A percentile compares a stretch with the other conserved stretches of the same genome.
Conservation (phyloP, 331 rosid genomes). For the Malus hybrid region DNA sequence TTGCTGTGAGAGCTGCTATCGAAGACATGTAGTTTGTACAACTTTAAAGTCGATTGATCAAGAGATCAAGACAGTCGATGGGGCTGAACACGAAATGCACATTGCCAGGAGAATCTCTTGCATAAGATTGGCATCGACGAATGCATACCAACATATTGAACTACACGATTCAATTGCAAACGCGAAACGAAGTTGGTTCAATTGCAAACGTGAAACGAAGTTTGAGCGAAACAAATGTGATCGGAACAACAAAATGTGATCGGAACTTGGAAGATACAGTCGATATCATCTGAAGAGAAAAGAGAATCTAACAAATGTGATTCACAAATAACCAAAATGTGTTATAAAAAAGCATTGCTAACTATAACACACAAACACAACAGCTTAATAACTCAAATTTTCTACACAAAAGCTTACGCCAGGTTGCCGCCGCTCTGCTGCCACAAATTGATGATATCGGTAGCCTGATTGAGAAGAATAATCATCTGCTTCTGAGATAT, state of each 20-base stretch:
- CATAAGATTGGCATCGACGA: neutral
- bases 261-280: neutral
- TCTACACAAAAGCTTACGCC: slow-evolving; percentile 30
- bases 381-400: neutral
- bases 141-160: neutral
- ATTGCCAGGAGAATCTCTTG: neutral
- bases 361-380: neutral
- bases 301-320: neutral
- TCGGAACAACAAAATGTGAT: too few species aligned
- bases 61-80: neutral
- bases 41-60: neutral
- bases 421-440: slow-evolving; percentile 97
- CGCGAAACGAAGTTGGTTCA: neutral
- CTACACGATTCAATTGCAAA: neutral
- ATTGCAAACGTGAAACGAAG: neutral
- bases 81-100: neutral
- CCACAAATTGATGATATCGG: slow-evolving; percentile 96
- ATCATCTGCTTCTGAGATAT: slow-evolving; percentile 97
- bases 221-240: neutral
- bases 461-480: slow-evolving; percentile 97
- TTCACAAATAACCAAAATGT: neutral
- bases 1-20: slow-evolving; percentile 11
- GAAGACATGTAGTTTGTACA: neutral
- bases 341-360: neutral
- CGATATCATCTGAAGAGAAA: neutral